Base-by-base conservation (phyloP, 192 early-diverging fungal species). In the Coemansia sp. region DNA sequence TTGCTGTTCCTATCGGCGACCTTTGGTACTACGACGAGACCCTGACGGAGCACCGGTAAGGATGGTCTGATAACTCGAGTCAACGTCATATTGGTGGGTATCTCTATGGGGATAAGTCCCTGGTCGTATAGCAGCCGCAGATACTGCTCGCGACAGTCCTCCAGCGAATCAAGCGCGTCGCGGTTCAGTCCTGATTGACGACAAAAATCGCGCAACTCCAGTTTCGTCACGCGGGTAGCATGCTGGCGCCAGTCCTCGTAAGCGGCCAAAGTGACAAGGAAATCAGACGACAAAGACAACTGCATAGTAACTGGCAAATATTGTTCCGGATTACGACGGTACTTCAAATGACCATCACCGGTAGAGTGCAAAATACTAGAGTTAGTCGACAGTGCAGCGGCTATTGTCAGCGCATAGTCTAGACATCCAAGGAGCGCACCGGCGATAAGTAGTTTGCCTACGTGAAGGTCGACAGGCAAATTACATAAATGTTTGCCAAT, bases 321-420 rank as follows among this genome's bases (percentile, higher is more conserved):
- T 1, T 29, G 18, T 12, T 15, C 30, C 1, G 65, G 29, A 0
- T 63, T 59, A 20, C 41, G 32, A 2, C 61, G 55, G 41, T 64
- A 75, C 59, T 15, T 29, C 32, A 47, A 27, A 15, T 49, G 35
- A 2, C 4, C 39, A 24, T 58, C 38, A 15, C 38, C 52, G 10
- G 6, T 44, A 40, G 52, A 71, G 6, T 64, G 50, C 24, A 71
- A 30, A n/a, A 77, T 64, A 22, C 39, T 22, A 9, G 18, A 60
- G 35, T 37, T 56, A 15, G 41, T 45, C 7, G 59, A 65, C 39
- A 90, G 81, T 24, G 82, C 86, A 40, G 87, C 87, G 22, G 86
- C 89, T 10, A 95, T 79, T 6, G 92, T 91, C 8, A 95, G 59
- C 12, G 91, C 83, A 0, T 91, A 90, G 56, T 94, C 93, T 2